Conservation (phyloP, 2,329 filamentous ascomycete genomes). For the Raffaelea albimanens region DNA sequence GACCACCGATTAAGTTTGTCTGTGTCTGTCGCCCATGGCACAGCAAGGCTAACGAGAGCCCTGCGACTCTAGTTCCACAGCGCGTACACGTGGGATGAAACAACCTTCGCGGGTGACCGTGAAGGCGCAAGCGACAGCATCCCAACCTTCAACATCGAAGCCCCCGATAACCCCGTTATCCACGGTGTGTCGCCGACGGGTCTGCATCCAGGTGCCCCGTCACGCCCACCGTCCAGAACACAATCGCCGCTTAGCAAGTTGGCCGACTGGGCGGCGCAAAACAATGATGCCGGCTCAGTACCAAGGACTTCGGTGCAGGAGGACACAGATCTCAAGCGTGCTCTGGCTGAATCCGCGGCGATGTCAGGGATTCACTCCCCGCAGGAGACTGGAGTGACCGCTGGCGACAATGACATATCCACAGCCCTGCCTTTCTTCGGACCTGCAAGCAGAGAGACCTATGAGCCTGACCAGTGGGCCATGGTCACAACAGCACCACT, state of each 20-base stretch:
- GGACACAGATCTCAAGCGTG: constrained; percentile 47
- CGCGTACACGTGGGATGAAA: constrained; percentile 48
- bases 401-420: constrained; percentile 22
- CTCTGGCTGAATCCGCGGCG: constrained; percentile 44
- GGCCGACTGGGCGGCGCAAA: constrained; percentile 35
- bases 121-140: constrained; percentile 28
- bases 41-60: too few relatives aligned
- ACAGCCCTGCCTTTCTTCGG: constrained; percentile 42
- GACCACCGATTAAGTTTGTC: constrained; percentile 12
- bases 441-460: constrained; percentile 46
- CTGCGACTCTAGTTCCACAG: constrained; percentile 28
- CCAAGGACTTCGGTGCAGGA: constrained; percentile 29
- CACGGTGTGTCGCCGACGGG: constrained; percentile 33
- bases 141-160: constrained; percentile 47
- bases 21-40: background rate
- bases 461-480: constrained; percentile 48
- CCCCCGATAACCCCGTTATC: constrained; percentile 35
- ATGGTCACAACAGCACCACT: constrained; percentile 37
- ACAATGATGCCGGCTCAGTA: constrained; percentile 13
- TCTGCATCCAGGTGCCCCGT: constrained; percentile 38
- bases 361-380: constrained; percentile 35
- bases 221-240: constrained; percentile 53
- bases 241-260: constrained; percentile 46
- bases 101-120: constrained; percentile 39
- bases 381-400: constrained; percentile 42